phyloP scores from a whole-genome alignment of 108 stramenopile genomes.

The Cyclotella kingstonii region DNA sequence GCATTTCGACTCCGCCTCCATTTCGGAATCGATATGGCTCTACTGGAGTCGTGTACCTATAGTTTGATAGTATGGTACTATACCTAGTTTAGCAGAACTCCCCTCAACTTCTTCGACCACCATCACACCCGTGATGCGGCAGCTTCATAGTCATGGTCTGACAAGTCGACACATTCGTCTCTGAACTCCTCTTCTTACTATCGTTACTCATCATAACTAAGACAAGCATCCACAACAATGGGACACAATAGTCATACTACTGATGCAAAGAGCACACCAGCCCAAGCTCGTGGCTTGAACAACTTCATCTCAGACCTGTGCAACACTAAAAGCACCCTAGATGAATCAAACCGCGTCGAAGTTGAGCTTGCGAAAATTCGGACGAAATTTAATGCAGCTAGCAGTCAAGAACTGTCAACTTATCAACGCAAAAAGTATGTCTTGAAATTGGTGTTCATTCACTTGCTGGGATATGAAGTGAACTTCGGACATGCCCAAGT shows the following conservation, averaged over 20 bases:
- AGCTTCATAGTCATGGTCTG: no score
- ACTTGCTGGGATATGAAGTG: slow-evolving; percentile 97
- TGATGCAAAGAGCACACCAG: slow-evolving; percentile 43
- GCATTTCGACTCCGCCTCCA: no score
- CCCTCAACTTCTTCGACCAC: no score
- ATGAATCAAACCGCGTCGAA: slow-evolving; percentile 90
- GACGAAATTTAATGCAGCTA: slow-evolving; percentile 88
- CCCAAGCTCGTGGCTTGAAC: slow-evolving; percentile 87
- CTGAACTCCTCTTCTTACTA: no score
- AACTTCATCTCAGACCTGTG: slow-evolving; percentile 91
- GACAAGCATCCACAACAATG: no score
- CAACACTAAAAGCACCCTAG: slow-evolving; percentile 88
- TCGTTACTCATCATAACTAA: no score
- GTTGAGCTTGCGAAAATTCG: slow-evolving; percentile 98
- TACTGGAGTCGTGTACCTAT: no score
- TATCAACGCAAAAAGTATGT: slow-evolving; percentile 98
- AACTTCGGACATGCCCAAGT: slow-evolving; percentile 98
- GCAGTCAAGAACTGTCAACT: slow-evolving; percentile 73
- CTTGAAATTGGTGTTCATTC: slow-evolving; percentile 99
- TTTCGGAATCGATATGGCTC: no score
- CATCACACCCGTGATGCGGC: no score
- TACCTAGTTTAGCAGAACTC: no score
- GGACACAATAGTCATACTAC: not conserved
- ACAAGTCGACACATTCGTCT: no score
- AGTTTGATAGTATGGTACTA: no score